phyloP scores from a whole-genome alignment of 129 eudicot species.

The Pittosporum tobira region DNA sequence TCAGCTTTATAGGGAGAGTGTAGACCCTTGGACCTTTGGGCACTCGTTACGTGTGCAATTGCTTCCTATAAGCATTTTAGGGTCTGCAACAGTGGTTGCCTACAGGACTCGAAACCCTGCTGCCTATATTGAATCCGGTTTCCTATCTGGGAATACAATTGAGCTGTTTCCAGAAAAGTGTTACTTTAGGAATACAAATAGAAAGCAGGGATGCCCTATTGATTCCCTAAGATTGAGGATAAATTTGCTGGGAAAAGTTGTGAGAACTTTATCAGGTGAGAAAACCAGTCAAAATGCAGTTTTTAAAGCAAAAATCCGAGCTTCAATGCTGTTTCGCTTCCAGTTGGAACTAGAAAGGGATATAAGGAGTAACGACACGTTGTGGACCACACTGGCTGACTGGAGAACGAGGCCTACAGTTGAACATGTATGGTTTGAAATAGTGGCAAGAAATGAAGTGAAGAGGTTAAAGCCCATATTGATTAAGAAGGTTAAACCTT shows the following conservation, averaged over 20 bases:
- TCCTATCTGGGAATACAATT: constrained; percentile 27
- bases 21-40: constrained; percentile 23
- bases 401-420: constrained; percentile 76
- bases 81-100: constrained; percentile 64
- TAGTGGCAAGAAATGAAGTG: constrained; percentile 46
- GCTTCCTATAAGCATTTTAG: constrained; percentile 44
- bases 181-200: constrained; percentile 26
- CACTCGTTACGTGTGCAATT: constrained; percentile 32
- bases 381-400: constrained; percentile 55
- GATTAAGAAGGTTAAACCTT: constrained; percentile 46
- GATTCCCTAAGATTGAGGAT: constrained; percentile 37
- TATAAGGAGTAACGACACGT: constrained; percentile 42
- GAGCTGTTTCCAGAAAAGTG: constrained; percentile 67
- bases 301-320: constrained; percentile 41
- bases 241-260: constrained; percentile 36
- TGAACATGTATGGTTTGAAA: constrained; percentile 49
- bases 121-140: constrained; percentile 27
- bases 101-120: constrained; percentile 41
- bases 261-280: constrained; percentile 29
- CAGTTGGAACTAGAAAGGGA: constrained; percentile 57
- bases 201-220: constrained; percentile 25
- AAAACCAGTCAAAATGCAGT: constrained; percentile 16
- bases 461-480: constrained; percentile 44
- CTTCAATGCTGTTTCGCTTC: constrained; percentile 53
- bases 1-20: constrained; percentile 14